Base-by-base conservation (phyloP, 805 yeast species). In the Cyberlindnera mrakii region DNA sequence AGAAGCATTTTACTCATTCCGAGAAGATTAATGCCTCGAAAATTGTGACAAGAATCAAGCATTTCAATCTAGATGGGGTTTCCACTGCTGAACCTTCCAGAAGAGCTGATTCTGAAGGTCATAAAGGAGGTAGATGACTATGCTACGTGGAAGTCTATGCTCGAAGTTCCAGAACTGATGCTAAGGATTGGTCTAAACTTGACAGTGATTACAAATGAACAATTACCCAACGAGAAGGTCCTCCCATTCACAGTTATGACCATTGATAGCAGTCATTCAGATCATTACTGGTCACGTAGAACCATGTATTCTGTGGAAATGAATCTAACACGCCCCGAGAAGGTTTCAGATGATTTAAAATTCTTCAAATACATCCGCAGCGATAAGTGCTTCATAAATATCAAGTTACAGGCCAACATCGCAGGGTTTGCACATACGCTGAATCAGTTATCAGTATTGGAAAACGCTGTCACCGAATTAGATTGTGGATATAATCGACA, bases 1-100 rank as follows among this genome's bases (percentile, higher is more conserved):
- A 23, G 27, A 10, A 9, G 13, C 27, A 2, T 23, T 23, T 23
- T 10, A 8, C 27, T 8, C 6, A 23, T 23, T 23, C 27, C 27
- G 27, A 23, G 11, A 23, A 23, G 27, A 23, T 23, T 11, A 23
- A 23, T 3, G 11, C 11, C 27, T 23, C 11, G 3, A 23, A 23
- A 23, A 23, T 20, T 19, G 29, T 7, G 11, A 9, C n/a, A 14
- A 20, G 7, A 20, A 34, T 6, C 15, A 18, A 13, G 20, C 14
- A 13, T 19, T 18, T 17, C 33, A 30, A 15, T 16, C 15, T 3
- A n/a, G 29, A 37, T 37, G 40, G 40, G 35, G 5, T 30, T 30
- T 30, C 29, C 40, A n/a, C 17, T 37, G 8, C 34, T 37, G 18
- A 18, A 17, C 3, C 40, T 37, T 17, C 40, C 40, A 17, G 34